Conservation (phyloP, 371 early-diverging fungal species). For the Choanephora cucurbitarum region DNA sequence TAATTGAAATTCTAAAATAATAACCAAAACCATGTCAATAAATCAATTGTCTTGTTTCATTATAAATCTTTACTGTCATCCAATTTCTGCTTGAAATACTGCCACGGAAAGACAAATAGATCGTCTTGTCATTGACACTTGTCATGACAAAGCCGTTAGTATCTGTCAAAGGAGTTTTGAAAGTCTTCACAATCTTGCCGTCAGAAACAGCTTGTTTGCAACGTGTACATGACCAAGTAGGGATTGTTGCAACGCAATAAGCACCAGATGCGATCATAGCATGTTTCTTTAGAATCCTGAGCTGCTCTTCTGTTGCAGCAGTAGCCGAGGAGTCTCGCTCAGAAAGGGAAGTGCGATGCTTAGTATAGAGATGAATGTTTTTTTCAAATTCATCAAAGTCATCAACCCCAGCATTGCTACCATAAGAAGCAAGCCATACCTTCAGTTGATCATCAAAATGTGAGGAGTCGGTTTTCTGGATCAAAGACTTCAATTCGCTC, state of each 20-base stretch:
- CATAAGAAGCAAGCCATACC: no score
- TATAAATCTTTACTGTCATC: conserved; percentile 11
- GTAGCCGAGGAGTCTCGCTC: no score
- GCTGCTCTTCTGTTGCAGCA: no score
- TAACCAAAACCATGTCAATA: neutral
- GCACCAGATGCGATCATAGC: conserved; percentile 25
- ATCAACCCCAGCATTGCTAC: no score
- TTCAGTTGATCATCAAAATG: no score
- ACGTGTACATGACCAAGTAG: conserved; percentile 24
- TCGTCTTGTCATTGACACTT: conserved; percentile 22
- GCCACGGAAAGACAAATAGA: conserved; percentile 30
- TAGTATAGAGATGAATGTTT: no score
- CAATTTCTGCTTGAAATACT: conserved; percentile 17
- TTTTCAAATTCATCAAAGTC: no score
- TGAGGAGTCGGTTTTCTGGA: no score
- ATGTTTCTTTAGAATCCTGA: neutral
- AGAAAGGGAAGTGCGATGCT: no score
- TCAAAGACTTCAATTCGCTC: no score
- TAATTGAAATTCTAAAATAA: conserved; percentile 5
- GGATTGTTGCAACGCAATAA: conserved; percentile 21
- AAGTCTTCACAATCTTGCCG: conserved; percentile 22
- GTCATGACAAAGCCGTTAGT: conserved; percentile 26
- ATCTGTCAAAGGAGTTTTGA: conserved; percentile 12
- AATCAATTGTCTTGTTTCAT: neutral
- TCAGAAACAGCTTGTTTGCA: conserved; percentile 23